These are phyloP conservation scores for Pezicula carpinea DNA, from an alignment of 2,329 filamentous ascomycete species.

Conservation along the genomic window DNA sequence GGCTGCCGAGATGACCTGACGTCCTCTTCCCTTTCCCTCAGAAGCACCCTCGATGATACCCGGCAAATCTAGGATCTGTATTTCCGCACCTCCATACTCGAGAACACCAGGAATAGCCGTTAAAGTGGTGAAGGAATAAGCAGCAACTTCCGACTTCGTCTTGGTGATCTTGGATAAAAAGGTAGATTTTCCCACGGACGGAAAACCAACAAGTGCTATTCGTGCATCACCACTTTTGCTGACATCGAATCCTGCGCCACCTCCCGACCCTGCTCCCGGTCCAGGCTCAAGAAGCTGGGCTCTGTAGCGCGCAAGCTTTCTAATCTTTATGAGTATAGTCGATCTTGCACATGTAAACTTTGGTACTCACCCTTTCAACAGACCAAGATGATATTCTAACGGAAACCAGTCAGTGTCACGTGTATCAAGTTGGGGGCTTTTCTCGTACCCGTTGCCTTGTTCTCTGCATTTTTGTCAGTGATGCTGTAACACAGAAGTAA, in stretches of 20 bases:
- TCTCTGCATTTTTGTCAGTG: constrained; percentile 58
- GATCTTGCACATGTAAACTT: background rate
- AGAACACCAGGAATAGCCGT: constrained; percentile 96
- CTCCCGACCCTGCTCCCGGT: constrained; percentile 71
- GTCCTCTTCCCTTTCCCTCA: constrained; percentile 90
- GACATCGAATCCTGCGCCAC: constrained; percentile 84
- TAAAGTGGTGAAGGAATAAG: constrained; percentile 95
- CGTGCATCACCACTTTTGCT: constrained; percentile 95
- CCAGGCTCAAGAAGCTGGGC: constrained; percentile 91
- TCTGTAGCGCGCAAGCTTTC: constrained; percentile 91
- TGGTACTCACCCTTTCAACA: constrained; percentile 82
- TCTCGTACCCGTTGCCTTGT: constrained; percentile 90
- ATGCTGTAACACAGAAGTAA: constrained; percentile 5
- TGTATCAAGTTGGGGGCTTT: constrained; percentile 8
- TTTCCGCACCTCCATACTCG: constrained; percentile 96
- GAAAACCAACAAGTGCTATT: constrained; percentile 97
- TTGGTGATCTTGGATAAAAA: constrained; percentile 99
- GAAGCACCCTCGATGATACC: constrained; percentile 97
- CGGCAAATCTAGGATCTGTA: constrained; percentile 93
- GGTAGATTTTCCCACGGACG: constrained; percentile 96
- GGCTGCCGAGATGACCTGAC: constrained; percentile 95
- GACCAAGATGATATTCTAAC: constrained; percentile 93
- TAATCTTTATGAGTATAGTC: constrained; percentile 31
- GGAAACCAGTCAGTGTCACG: constrained; percentile 28
- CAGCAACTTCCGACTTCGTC: constrained; percentile 91